Evolutionary conservation across 2,329 filamentous ascomycete genomes (phyloP), one percentile per base, ranked within the genome.

Genomic region (Dothiorella sarmentorum): DNA sequence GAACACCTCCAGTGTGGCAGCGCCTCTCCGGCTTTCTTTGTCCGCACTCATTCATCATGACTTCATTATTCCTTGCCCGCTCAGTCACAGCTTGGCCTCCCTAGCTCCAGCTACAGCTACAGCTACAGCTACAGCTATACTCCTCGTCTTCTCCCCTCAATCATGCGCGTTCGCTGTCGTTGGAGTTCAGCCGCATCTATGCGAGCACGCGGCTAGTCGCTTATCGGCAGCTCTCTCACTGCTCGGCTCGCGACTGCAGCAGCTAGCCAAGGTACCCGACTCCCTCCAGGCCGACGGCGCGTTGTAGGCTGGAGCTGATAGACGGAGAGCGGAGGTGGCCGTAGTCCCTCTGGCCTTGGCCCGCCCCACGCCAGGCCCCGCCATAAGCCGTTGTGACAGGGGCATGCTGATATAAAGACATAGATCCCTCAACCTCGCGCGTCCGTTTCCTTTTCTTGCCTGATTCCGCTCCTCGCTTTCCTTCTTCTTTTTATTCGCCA

Each of bases 311-410:
- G 29, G 29, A 13, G 49, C 31, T 40, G 49, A 53, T 53, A 40
- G 33, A 53, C 49, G 49, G 49, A 53, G 49, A 40, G 33, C 55
- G 55, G 55, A 57, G 55, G 29, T 47, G 55, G 55, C 55, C 55
- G 55, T 38, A 38, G 51, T 15, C 11, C 24, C 35, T 13, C 17
- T 29, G 24, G 49, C 20, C 35, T 38, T 40, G 35, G 49, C 49
- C 33, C 49, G 24, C 33, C n/a, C 15, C 31, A 20, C 15, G 40
- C 22, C 40, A 24, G 40, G 40, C 40, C 40, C 40, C 40, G 40
- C 22, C 40, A 43, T 43, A 11, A 43, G 40, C 40, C 45, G 18
- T 17, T 35, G 29, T 38, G 15, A 38, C 55, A 57, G 55, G 55
- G 55, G 55, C 29, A 47, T 42, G 31, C 22, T 15, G 29, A 42